phyloP scores from a whole-genome alignment of 1,284 basidiomycete genomes.

The Tremellales sp. region DNA sequence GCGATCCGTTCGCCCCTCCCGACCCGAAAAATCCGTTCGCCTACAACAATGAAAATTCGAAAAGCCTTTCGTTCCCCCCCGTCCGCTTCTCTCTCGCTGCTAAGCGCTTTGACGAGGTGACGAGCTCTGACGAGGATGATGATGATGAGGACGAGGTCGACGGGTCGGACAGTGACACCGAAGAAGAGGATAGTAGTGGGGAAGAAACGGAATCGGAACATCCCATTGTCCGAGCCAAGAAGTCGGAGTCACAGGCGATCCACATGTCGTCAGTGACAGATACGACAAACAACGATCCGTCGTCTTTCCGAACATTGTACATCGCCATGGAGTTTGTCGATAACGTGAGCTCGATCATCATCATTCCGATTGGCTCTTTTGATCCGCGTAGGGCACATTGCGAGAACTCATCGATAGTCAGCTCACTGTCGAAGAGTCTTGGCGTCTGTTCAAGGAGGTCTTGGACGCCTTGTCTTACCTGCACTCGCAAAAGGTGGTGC shows the following conservation, averaged over 20 bases:
- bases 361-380: background rate
- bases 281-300: constrained; percentile 29
- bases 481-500: constrained; percentile 81
- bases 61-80: constrained; percentile 43
- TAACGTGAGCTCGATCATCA: constrained; percentile 24
- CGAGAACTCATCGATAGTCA: constrained; percentile 71
- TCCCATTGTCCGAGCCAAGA: background rate
- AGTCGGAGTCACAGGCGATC: background rate
- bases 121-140: constrained; percentile 4
- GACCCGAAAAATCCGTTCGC: constrained; percentile 22
- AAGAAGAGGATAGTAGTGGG: constrained; percentile 3
- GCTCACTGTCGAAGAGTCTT: constrained; percentile 75
- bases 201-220: constrained; percentile 14
- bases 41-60: constrained; percentile 31
- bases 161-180: constrained; percentile 3
- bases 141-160: constrained; percentile 4
- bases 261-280: constrained; percentile 18
- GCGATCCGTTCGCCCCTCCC: background rate
- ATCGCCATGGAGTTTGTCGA: constrained; percentile 50
- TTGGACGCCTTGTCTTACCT: constrained; percentile 91
- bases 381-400: constrained; percentile 28
- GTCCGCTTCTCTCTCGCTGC: constrained; percentile 41
- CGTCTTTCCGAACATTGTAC: constrained; percentile 42
- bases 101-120: constrained; percentile 24
- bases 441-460: constrained; percentile 86